Conservation (phyloP, 192 early-diverging fungal species). For the Coemansia sp. region DNA sequence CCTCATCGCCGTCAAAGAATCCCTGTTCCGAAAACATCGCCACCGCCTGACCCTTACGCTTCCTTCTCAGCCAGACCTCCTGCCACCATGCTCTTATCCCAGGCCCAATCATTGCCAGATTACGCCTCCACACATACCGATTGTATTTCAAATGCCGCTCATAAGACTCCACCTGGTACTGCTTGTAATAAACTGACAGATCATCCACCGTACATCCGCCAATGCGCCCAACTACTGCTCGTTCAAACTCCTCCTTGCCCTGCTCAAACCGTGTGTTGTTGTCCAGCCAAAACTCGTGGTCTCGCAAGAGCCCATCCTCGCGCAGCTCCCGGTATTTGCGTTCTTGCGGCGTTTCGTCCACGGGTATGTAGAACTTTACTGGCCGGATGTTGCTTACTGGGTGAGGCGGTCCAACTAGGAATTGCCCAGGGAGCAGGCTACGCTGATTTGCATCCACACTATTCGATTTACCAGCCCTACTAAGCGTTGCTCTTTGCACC, state of each 20-base stretch:
- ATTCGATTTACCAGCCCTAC: background rate
- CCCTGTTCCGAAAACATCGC: conserved; percentile 26
- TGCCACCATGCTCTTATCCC: conserved; percentile 31
- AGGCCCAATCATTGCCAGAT: conserved; percentile 35
- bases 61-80: conserved; percentile 13
- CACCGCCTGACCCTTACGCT: conserved; percentile 6
- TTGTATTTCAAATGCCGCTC: conserved; percentile 39
- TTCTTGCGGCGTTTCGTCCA: conserved; percentile 30
- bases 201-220: conserved; percentile 41
- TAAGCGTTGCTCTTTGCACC: background rate
- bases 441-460: conserved; percentile 1
- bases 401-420: conserved; percentile 40
- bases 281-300: conserved; percentile 48
- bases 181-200: conserved; percentile 33
- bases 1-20: conserved; percentile 19
- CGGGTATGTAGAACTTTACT: conserved; percentile 24
- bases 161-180: conserved; percentile 46
- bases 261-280: conserved; percentile 45
- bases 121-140: conserved; percentile 39
- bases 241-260: conserved; percentile 37
- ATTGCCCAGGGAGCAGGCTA: conserved; percentile 37
- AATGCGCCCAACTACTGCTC: background rate
- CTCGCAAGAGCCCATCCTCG: conserved; percentile 20
- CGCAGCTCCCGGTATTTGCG: conserved; percentile 30
- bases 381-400: conserved; percentile 50